These are phyloP conservation scores for Tubosaeta sp. DNA, from an alignment of 768 basidiomycete genomes.

Conservation along the genomic window DNA sequence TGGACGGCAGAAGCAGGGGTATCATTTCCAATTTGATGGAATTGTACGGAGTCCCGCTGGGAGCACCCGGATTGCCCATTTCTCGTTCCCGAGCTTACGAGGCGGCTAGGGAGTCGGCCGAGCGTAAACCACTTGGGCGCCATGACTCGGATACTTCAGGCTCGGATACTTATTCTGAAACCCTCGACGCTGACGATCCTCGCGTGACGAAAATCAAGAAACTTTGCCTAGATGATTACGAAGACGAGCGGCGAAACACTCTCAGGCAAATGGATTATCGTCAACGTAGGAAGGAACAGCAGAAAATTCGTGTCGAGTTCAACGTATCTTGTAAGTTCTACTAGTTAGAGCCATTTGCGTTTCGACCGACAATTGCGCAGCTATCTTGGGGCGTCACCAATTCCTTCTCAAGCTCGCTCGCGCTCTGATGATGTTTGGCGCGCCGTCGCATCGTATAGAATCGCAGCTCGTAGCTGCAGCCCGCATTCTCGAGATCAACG, in stretches of 20 bases:
- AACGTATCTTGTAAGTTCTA: conserved; percentile 61
- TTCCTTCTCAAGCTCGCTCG: conserved; percentile 85
- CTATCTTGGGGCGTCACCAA: conserved; percentile 74
- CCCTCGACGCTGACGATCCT: conserved; percentile 71
- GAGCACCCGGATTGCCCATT: conserved; percentile 21
- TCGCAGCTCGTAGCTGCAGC: conserved; percentile 87
- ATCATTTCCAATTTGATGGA: conserved; percentile 30
- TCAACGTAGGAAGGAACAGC: conserved; percentile 59
- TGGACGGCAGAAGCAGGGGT: conserved; percentile 24
- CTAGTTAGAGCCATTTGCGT: not conserved
- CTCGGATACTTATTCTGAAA: conserved; percentile 40
- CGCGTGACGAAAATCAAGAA: conserved; percentile 55
- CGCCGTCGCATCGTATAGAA: conserved; percentile 91
- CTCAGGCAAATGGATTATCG: conserved; percentile 66
- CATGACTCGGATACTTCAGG: conserved; percentile 43
- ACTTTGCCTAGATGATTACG: conserved; percentile 50
- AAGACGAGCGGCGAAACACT: conserved; percentile 57
- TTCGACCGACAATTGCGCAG: conserved; percentile 32
- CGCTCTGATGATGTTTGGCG: conserved; percentile 87
- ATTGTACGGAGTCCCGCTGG: conserved; percentile 23
- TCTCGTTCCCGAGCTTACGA: conserved; percentile 23
- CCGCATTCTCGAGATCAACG: conserved; percentile 83
- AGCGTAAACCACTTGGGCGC: conserved; percentile 24
- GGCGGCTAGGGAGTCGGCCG: conserved; percentile 6
- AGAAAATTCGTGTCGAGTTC: conserved; percentile 65